These are phyloP conservation scores for Suhomyces terraborum DNA, from an alignment of 1,139 yeast genomes.

Conservation along the genomic window DNA sequence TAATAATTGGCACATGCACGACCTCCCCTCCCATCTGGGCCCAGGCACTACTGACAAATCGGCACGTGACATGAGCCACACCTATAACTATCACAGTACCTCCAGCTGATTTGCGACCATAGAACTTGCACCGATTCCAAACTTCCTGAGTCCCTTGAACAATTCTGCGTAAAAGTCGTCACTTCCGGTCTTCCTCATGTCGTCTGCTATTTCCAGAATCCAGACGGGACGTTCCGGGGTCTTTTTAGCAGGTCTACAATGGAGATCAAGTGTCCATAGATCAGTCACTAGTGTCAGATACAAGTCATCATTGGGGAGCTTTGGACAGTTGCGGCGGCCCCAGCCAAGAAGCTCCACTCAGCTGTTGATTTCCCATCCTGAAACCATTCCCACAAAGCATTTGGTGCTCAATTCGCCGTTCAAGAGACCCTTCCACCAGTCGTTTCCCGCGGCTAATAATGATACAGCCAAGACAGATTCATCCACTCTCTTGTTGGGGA, in stretches of 20 bases:
- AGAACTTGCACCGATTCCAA: background rate
- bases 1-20: too few species aligned
- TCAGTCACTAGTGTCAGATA: background rate
- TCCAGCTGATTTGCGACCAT: background rate
- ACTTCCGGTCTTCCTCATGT: background rate
- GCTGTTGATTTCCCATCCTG: too few species aligned
- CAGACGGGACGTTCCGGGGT: background rate
- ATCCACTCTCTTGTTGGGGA: conserved; percentile 21
- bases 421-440: background rate
- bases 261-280: background rate
- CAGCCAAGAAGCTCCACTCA: too few species aligned
- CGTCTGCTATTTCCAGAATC: background rate
- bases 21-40: too few species aligned
- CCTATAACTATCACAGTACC: background rate
- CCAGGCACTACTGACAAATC: background rate
- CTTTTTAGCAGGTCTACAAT: background rate
- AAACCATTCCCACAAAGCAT: too few species aligned
- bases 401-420: too few species aligned
- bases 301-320: background rate
- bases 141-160: too few species aligned
- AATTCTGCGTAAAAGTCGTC: background rate
- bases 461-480: conserved; percentile 8
- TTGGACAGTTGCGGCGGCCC: too few species aligned
- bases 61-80: background rate
- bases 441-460: background rate